phyloP scores from a whole-genome alignment of 345 rosid genomes.

The Brassica nigra region DNA sequence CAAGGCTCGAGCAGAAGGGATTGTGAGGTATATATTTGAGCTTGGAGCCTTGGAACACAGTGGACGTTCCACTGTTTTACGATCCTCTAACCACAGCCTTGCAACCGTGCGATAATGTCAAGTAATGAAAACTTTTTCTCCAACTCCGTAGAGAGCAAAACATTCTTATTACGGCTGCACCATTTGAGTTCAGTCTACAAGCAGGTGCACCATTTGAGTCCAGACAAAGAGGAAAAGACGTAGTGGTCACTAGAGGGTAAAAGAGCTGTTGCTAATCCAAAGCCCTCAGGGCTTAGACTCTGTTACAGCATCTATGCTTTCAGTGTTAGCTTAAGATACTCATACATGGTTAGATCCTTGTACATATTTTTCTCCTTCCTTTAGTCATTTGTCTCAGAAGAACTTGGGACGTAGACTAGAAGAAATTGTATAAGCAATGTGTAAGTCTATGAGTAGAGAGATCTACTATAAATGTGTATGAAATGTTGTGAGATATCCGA shows the following conservation, averaged over 20 bases:
- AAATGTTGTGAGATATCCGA: no score
- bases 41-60: constrained; percentile 70
- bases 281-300: constrained; percentile 19
- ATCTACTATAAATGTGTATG: no score
- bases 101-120: constrained; percentile 72
- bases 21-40: constrained; percentile 88
- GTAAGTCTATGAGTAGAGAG: no score
- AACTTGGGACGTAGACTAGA: neutral
- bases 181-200: constrained; percentile 67
- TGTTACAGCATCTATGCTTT: neutral
- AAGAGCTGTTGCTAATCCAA: constrained; percentile 74
- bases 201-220: constrained; percentile 70
- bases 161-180: constrained; percentile 59
- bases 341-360: neutral
- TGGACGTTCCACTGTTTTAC: constrained; percentile 68
- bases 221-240: constrained; percentile 61
- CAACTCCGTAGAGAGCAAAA: constrained; percentile 64
- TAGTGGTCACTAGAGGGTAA: constrained; percentile 48
- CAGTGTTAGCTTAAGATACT: neutral
- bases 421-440: neutral
- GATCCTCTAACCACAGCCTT: constrained; percentile 74
- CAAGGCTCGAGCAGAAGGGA: constrained; percentile 50
- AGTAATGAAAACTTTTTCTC: constrained; percentile 78
- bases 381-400: neutral
- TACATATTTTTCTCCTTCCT: neutral